Base-by-base conservation (phyloP, 225 moss, liverwort and hornwort genomes). In the Sphagnum contortum region DNA sequence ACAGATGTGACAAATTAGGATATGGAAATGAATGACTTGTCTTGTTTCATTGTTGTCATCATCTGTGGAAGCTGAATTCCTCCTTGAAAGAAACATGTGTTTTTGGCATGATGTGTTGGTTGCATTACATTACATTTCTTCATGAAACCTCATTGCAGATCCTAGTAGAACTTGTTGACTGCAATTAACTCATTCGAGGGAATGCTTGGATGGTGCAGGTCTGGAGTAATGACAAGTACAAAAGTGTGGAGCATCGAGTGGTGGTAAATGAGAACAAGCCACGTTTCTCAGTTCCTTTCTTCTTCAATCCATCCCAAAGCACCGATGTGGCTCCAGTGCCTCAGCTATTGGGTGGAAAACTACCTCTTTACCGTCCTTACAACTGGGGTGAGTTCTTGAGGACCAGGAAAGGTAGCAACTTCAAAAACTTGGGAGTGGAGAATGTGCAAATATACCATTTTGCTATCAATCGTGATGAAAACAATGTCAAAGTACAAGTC, bases 181-280 rank as follows among this genome's bases (percentile, higher is more conserved):
- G 29, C 29, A 29, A 29, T 29, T 1, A 29, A 29, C 29, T 29
- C 29, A 29, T 29, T 29, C 29, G 29, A 29, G 29, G 29, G 29
- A 29, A 29, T 29, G 29, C 29, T 29, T 29, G 29, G 29, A 29
- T 29, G 29, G 29, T 29, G 53, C 77, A 89, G 89, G 91, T 91
- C 47, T 88, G 88, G 88, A 88, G 81, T 63, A 91, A 91, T 47
- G 77, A 86, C 55, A 77, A 44, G 57, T 88, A 88, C 65, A 72
- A 55, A 57, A 88, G 88, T 48, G 55, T 88, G 48, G 88, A 91
- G 73, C 86, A 88, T 69, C 76, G 84, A 48, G 88, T 79, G 11
- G 79, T 84, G 62, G 86, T 88, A 65, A 86, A 86, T 13, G 71
- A 80, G 57, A 72, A 76, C 67, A 81, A 76, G 71, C 73, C 77